Conservation (phyloP, 345 rosid genomes). For the Excoecaria agallocha region DNA sequence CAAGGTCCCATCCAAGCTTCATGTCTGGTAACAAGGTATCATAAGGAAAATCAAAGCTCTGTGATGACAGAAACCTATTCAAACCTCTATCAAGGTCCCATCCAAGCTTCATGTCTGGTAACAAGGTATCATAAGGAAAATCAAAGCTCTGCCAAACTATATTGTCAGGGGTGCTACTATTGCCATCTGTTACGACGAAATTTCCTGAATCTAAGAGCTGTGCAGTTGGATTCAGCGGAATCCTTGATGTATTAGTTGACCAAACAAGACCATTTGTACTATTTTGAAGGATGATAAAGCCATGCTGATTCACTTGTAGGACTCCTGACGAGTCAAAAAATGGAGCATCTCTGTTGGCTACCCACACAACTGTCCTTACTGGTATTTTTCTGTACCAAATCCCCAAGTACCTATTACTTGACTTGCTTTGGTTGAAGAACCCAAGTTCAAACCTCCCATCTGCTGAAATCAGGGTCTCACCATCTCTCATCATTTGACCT, state of each 20-base stretch:
- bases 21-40: constrained; percentile 14
- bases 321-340: neutral
- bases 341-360: constrained; percentile 17
- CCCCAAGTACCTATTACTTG: constrained; percentile 8
- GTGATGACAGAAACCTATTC: neutral
- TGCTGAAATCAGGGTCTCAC: constrained; percentile 22
- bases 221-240: neutral
- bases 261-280: neutral
- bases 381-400: constrained; percentile 23
- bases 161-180: neutral
- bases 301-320: neutral
- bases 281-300: constrained; percentile 5
- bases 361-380: constrained; percentile 12
- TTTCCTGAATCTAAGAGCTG: constrained; percentile 20
- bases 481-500: constrained; percentile 17
- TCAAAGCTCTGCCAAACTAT: constrained; percentile 18
- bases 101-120: constrained; percentile 18
- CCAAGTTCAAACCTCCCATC: constrained; percentile 33
- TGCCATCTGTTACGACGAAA: constrained; percentile 6
- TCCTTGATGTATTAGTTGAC: constrained; percentile 10
- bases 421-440: constrained; percentile 24
- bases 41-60: constrained; percentile 10
- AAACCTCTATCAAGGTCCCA: constrained; percentile 2
- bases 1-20: constrained; percentile 16
- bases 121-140: constrained; percentile 9